Evolutionary conservation across 371 early-diverging fungal genomes (phyloP), one percentile per base, ranked within the genome.

Genomic region (Mortierella sp.): DNA sequence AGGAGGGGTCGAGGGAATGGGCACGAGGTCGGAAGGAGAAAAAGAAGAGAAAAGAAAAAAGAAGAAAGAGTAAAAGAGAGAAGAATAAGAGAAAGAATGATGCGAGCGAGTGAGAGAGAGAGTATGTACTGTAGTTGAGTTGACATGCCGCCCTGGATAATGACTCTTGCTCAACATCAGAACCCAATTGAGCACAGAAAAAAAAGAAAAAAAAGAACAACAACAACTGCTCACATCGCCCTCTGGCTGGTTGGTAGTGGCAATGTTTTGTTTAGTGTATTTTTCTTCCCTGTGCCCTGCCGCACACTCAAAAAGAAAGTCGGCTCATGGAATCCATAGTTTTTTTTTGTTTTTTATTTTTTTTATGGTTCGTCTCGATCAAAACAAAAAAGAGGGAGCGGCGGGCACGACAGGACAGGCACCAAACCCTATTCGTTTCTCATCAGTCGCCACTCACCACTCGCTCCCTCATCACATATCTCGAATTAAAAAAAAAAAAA

Each of bases 351-450:
- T 41, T 41, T 41, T 41, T 41, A 6, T 41, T 41, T 41, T 41
- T 41, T 41, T 41, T 41, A 7, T 41, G 41, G 41, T 41, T 46
- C 3, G 46, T 46, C 8, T 46, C 8, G n/a, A n/a, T n/a, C 7
- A 29, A 60, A 60, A 29, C 32, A 60, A 27, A 60, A 58, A 27
- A 27, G 18, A 55, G 10, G 56, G n/a, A 55, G 56, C 27, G 56
- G 56, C 56, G 27, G 27, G n/a, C 48, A 46, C 12, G 48, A 46
- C 32, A 46, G 1, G 14, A 46, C 18, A 60, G 35, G 35, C 32
- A 29, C 60, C 60, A 60, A 60, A 60, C 60, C 16, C 60, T 60
- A 60, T 60, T 60, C 14, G 60, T 32, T 35, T 60, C 60, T 60
- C 60, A 60, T 60, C 32, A 8, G 29, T 32, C 60, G 2, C 8